Percentiles rank a stretch among this genome's conserved stretches.
Conservation (phyloP, 805 yeast genomes). For the Tetrapisispora phaffii region DNA sequence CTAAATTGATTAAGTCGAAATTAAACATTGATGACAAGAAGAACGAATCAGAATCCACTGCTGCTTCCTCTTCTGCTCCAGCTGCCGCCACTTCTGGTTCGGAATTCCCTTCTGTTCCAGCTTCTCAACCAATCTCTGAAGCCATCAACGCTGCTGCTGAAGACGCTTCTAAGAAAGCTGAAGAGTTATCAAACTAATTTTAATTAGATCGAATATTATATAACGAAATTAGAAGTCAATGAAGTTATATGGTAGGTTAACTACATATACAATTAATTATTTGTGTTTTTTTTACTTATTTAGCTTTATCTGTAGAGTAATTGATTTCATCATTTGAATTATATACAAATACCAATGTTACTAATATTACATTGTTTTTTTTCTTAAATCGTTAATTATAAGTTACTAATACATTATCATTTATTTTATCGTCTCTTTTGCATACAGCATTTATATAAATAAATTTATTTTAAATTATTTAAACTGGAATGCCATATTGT, state of each 20-base stretch:
- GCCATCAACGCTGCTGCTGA: slow-evolving; percentile 11
- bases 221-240: background rate
- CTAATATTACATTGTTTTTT: background rate
- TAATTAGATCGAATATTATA: background rate
- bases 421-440: background rate
- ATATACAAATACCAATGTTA: background rate
- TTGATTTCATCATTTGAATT: background rate
- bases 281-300: background rate
- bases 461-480: background rate
- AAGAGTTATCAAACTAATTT: background rate
- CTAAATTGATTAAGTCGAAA: slow-evolving; percentile 42
- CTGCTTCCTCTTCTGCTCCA: slow-evolving; percentile 47
- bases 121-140: slow-evolving; percentile 21
- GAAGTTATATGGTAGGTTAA: background rate
- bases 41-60: slow-evolving; percentile 22
- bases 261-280: background rate
- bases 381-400: background rate
- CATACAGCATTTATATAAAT: background rate
- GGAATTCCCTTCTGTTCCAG: slow-evolving; percentile 32
- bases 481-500: background rate
- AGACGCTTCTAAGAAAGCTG: slow-evolving; percentile 1
- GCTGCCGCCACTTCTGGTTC: slow-evolving; percentile 25
- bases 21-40: slow-evolving; percentile 2
- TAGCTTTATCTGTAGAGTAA: background rate
- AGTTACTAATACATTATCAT: background rate